Evolutionary conservation across 2,329 filamentous ascomycete genomes (phyloP).

Genomic region (Trichophyton equinum): DNA sequence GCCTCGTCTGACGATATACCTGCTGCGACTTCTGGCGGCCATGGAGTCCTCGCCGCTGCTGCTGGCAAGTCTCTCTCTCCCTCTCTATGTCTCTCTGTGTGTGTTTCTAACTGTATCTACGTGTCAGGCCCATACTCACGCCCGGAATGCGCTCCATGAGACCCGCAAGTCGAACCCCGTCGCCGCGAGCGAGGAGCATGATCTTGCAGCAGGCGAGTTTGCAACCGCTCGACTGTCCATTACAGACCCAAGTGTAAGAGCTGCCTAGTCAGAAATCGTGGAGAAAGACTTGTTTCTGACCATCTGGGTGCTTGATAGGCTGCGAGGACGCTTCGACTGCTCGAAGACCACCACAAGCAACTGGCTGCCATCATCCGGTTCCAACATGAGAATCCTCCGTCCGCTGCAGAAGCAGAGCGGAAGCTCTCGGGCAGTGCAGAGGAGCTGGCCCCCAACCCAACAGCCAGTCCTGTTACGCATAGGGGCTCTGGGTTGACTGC

Average conservation of each 20-base stretch:
- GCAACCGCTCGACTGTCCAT: constrained; percentile 67
- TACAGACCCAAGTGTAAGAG: constrained; percentile 42
- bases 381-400: constrained; percentile 42
- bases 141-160: constrained; percentile 67
- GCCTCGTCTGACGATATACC: neutral
- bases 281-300: neutral
- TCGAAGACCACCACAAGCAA: constrained; percentile 76
- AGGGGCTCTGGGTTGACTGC: neutral
- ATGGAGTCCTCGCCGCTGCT: constrained; percentile 62
- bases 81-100: constrained; percentile 1
- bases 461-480: constrained; percentile 12
- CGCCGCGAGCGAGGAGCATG: constrained; percentile 76
- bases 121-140: constrained; percentile 70
- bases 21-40: neutral
- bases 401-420: constrained; percentile 7
- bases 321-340: constrained; percentile 65
- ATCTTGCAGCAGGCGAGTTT: constrained; percentile 78
- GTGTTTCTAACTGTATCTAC: constrained; percentile 7
- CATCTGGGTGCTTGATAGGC: constrained; percentile 49
- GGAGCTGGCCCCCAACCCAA: constrained; percentile 8
- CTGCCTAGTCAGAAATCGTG: neutral
- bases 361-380: constrained; percentile 71
- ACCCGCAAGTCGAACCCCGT: constrained; percentile 56
- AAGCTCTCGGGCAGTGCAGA: constrained; percentile 10
- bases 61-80: constrained; percentile 39